Evolutionary conservation across 495 filamentous ascomycete genomes (phyloP), one percentile per base, ranked within the genome.

Genomic region (Chaetomium cochliodes): DNA sequence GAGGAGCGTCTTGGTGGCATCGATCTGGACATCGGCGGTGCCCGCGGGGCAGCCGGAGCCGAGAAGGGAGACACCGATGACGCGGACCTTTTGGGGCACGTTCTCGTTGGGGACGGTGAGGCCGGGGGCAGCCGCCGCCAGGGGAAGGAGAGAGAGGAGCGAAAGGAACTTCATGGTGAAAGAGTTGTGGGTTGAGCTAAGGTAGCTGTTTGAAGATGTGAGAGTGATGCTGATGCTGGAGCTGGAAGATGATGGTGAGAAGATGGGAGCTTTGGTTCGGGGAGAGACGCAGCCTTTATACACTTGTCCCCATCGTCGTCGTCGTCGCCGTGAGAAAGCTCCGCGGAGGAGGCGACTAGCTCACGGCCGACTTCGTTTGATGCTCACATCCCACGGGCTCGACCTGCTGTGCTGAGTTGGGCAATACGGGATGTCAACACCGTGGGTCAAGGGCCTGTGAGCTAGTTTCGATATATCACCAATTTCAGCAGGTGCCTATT

Each of bases 1-100:
- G 16, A 68, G 26, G 13, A 64, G 56, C 1, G 66, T 68, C 61
- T 67, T 68, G 66, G 62, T 61, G 37, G 66, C 61, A 42, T 68
- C 66, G 61, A 64, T 64, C 44, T 68, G 61, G 5, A 68, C 66
- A 22, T 68, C 62, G 57, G 66, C 66, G 22, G 47, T 64, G 61
- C 66, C 66, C 28, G 61, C 37, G 5, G 62, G 66, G 57, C 66
- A 68, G 61, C 66, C 66, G 2, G 66, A 68, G 52, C 66, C 66
- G 7, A 68, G 52, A 12, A 82, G 58, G 16, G 73, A 69, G 0
- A 68, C 70, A 28, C 77, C 76, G 6, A 78, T 68, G 8, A 78
- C 74, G 25, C 70, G 69, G 30, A 77, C 77, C 20, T 60, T 61
- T 0, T 66, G 37, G 15, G 55, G 67, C 0, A 61, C 58, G 22